phyloP scores from a whole-genome alignment of 2,329 filamentous ascomycete species.

The Clonostachys rhizophaga region DNA sequence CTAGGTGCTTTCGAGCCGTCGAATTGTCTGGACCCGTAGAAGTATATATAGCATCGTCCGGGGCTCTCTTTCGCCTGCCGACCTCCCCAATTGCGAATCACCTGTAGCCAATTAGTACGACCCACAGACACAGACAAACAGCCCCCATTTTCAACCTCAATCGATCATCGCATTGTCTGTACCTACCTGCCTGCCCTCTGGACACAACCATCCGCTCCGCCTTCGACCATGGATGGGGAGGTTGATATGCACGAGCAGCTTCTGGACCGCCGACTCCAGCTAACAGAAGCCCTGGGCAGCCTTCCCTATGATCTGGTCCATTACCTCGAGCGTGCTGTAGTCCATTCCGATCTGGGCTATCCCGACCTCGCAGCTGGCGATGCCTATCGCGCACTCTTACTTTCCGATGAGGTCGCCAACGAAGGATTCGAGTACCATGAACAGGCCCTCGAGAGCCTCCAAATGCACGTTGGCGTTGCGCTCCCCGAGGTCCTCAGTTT shows the following conservation, averaged over 20 bases:
- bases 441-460: constrained; percentile 50
- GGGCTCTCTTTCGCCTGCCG: no score
- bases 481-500: constrained; percentile 40
- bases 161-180: no score
- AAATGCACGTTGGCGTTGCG: constrained; percentile 20
- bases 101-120: no score
- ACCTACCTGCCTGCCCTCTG: no score
- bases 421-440: constrained; percentile 82
- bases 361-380: constrained; percentile 87
- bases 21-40: no score
- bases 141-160: no score
- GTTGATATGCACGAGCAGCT: constrained; percentile 31
- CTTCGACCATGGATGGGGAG: constrained; percentile 20
- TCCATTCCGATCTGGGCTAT: constrained; percentile 74
- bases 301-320: constrained; percentile 58
- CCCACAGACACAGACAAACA: no score
- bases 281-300: constrained; percentile 49
- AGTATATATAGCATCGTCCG: no score
- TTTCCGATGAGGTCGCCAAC: constrained; percentile 76
- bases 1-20: no score
- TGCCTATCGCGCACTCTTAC: constrained; percentile 82
- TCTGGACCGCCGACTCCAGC: constrained; percentile 47
- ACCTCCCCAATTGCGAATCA: no score
- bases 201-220: no score
- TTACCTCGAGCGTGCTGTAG: constrained; percentile 64